Evolutionary conservation across 1,284 basidiomycete species (phyloP), one percentile per base, ranked within the genome.

Genomic region (Blastosporella zonata): DNA sequence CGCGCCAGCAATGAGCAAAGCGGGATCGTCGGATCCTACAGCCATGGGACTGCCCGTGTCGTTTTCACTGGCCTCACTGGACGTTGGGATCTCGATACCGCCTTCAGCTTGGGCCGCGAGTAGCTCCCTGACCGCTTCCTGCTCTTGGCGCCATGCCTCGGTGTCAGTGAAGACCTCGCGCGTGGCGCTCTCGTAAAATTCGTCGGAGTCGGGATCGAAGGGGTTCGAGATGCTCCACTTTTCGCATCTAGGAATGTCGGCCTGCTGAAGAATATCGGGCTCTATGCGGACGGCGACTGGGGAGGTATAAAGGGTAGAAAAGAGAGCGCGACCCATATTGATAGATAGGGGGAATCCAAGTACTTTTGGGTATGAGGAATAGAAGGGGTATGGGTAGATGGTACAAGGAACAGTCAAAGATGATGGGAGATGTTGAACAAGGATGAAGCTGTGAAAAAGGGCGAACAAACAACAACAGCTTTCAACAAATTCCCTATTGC

Each of bases 191-290:
- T 75, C 72, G 61, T 84, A 85, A 64, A 88, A 89, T 55, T 87
- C 86, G 56, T 88, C 86, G 10, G 84, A 80, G 64, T 89, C 87
- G n/a, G 87, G 86, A 66, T 89, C 86, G 62, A 88, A 89, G 5
- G 78, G 69, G 62, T 86, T 84, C 64, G 72, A 74, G 54, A 73
- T 68, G 52, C 80, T 78, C 85, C 85, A 89, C 63, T 69, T 79
- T 62, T 78, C 70, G 69, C 70, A 81, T 22, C 22, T 39, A 10
- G 42, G 36, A 6, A 34, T 13, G 27, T 48, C 47, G 2, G 36
- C 57, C 12, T 25, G 35, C 42, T 55, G 54, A 25, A 67, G 66
- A 56, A 43, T 28, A 20, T 79, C 75, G 39, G 75, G 74, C 48
- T 78, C 76, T 43, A 73, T 71, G 60, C 72, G 74, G 46, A 81